Conservation (phyloP, 441 rosid species). For the Isatis lusitanica region DNA sequence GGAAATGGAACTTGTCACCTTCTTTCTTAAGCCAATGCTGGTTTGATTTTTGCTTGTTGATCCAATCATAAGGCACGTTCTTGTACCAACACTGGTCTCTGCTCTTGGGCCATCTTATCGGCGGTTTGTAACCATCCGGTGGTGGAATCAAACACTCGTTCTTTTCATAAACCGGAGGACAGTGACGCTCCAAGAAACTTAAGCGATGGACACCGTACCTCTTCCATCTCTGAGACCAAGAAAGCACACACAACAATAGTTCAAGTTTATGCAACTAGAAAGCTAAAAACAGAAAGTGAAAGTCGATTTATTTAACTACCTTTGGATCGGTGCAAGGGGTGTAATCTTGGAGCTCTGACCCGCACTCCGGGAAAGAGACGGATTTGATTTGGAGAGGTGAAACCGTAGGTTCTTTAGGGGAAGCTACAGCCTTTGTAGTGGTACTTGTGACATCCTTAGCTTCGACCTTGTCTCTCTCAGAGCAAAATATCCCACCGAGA, state of each 20-base stretch:
- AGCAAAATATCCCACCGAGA: conserved; percentile 84
- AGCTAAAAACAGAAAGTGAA: neutral
- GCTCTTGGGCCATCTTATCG: conserved; percentile 77
- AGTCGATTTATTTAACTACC: conserved; percentile 39
- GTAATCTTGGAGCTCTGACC: conserved; percentile 79
- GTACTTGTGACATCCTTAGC: conserved; percentile 37
- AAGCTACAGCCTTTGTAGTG: conserved; percentile 46
- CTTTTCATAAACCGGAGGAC: conserved; percentile 59
- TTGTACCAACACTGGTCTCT: conserved; percentile 68
- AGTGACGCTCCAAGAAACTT: conserved; percentile 79
- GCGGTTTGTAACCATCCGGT: conserved; percentile 71
- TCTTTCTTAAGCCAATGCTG: conserved; percentile 82
- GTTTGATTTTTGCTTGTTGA: conserved; percentile 83
- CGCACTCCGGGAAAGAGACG: conserved; percentile 69
- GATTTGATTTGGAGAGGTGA: conserved; percentile 65
- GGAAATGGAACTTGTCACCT: conserved; percentile 73
- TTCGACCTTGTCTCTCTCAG: conserved; percentile 53
- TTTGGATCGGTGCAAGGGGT: conserved; percentile 96
- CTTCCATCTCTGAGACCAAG: conserved; percentile 47
- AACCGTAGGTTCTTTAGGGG: conserved; percentile 49
- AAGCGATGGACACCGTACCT: conserved; percentile 47
- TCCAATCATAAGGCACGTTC: conserved; percentile 85
- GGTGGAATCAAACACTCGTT: conserved; percentile 73
- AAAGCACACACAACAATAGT: neutral
- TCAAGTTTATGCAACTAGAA: neutral